phyloP scores from a whole-genome alignment of 108 stramenopile species.

The Parmales sp. region DNA sequence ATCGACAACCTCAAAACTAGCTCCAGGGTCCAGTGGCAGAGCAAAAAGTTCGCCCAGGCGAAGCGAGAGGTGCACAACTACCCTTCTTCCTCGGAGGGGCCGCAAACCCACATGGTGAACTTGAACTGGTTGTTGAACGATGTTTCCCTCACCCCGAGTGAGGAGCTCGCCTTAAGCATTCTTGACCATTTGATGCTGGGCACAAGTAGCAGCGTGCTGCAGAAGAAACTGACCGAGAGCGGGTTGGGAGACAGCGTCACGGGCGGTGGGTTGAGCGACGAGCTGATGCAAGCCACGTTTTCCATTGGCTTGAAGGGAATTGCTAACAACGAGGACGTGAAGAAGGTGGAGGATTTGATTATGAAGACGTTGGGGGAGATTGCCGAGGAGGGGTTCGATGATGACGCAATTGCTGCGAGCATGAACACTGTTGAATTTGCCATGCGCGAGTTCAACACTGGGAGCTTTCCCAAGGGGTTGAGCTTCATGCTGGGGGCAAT shows the following conservation, averaged over 20 bases:
- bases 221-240: conserved; percentile 82
- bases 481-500: conserved; percentile 90
- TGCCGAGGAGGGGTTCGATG: conserved; percentile 76
- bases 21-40: conserved; percentile 56
- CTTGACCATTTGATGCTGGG: conserved; percentile 87
- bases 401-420: conserved; percentile 73
- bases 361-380: conserved; percentile 62
- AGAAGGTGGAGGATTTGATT: conserved; percentile 68
- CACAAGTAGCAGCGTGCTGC: conserved; percentile 74
- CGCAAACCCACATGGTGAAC: conserved; percentile 69
- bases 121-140: conserved; percentile 93
- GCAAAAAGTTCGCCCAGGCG: conserved; percentile 53
- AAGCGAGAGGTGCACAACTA: conserved; percentile 39
- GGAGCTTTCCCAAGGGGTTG: conserved; percentile 88
- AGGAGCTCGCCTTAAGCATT: conserved; percentile 70
- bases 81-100: conserved; percentile 58
- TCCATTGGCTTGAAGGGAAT: conserved; percentile 84
- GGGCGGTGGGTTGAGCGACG: conserved; percentile 84
- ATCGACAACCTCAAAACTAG: conserved; percentile 28
- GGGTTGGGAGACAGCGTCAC: conserved; percentile 79
- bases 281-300: conserved; percentile 84
- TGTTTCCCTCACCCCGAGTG: conserved; percentile 54
- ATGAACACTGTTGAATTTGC: conserved; percentile 93
- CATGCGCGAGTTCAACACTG: conserved; percentile 94
- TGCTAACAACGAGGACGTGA: conserved; percentile 34